phyloP scores from a whole-genome alignment of 1,139 yeast genomes.

The Yamadazyma dendronema region DNA sequence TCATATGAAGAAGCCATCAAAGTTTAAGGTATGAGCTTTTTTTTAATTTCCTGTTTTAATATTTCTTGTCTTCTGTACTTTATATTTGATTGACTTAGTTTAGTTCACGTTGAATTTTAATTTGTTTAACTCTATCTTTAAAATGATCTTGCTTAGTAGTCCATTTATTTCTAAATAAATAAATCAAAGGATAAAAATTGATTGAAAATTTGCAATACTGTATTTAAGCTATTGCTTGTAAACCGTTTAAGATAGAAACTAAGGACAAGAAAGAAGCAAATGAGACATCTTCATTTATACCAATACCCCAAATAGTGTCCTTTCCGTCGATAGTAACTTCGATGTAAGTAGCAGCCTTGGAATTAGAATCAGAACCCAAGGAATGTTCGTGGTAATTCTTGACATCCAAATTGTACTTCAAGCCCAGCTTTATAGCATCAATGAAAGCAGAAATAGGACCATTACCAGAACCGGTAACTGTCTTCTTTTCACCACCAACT shows the following conservation, averaged over 20 bases:
- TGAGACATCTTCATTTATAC: constrained; percentile 45
- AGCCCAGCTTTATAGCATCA: constrained; percentile 30
- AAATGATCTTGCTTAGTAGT: too few species aligned
- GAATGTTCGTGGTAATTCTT: constrained; percentile 45
- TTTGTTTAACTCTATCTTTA: too few species aligned
- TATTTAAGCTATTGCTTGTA: constrained; percentile 12
- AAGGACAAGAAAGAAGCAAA: constrained; percentile 69
- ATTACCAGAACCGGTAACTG: constrained; percentile 39
- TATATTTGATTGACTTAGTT: neutral
- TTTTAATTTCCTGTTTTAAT: neutral
- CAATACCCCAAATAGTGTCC: constrained; percentile 44
- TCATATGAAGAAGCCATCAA: constrained; percentile 44
- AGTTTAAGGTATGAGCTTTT: constrained; percentile 19
- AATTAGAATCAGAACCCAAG: constrained; percentile 42
- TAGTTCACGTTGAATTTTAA: neutral
- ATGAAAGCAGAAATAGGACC: constrained; percentile 51
- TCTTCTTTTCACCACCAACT: constrained; percentile 17
- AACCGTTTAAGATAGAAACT: constrained; percentile 66
- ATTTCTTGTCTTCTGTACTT: neutral
- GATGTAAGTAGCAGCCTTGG: constrained; percentile 48
- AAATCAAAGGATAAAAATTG: neutral
- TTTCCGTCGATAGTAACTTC: constrained; percentile 33
- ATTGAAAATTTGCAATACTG: neutral
- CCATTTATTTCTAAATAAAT: too few species aligned
- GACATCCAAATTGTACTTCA: constrained; percentile 27